Conservation (phyloP, 176 grass and related monocot species). For the Pharus latifolius region DNA sequence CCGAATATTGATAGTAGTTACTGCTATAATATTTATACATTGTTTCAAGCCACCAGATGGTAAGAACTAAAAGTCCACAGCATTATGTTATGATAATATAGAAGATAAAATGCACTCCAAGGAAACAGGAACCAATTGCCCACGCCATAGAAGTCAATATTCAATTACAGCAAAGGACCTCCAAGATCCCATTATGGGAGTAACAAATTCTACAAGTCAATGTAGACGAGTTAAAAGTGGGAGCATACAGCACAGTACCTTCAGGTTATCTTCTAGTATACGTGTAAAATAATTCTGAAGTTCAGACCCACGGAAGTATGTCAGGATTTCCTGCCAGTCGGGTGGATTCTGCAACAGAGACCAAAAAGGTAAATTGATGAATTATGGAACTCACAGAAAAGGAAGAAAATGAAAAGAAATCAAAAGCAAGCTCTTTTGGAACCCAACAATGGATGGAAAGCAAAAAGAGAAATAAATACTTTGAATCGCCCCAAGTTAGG, state of each 20-base stretch:
- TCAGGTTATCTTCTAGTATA: slow-evolving; percentile 81
- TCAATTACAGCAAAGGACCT: too few relatives aligned
- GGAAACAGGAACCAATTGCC: too few relatives aligned
- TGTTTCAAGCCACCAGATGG: background rate
- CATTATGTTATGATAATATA: too few relatives aligned
- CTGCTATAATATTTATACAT: background rate
- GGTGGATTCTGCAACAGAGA: slow-evolving; percentile 52
- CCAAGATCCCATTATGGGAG: background rate
- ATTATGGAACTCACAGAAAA: background rate
- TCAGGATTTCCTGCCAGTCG: slow-evolving; percentile 89
- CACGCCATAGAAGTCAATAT: too few relatives aligned
- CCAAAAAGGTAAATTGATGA: background rate
- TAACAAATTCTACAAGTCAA: background rate
- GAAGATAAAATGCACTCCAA: too few relatives aligned
- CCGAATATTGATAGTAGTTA: background rate
- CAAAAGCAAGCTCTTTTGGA: background rate
- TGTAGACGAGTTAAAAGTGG: background rate
- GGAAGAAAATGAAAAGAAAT: background rate
- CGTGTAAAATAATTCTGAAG: slow-evolving; percentile 95
- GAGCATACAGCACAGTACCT: slow-evolving; percentile 24
- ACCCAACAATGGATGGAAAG: background rate
- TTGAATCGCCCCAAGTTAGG: slow-evolving; percentile 91
- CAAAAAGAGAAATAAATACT: slow-evolving; percentile 33
- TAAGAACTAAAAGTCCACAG: too few relatives aligned
- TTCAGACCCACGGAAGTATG: slow-evolving; percentile 85